phyloP scores from a whole-genome alignment of 345 rosid genomes.

The Citrus inodora region DNA sequence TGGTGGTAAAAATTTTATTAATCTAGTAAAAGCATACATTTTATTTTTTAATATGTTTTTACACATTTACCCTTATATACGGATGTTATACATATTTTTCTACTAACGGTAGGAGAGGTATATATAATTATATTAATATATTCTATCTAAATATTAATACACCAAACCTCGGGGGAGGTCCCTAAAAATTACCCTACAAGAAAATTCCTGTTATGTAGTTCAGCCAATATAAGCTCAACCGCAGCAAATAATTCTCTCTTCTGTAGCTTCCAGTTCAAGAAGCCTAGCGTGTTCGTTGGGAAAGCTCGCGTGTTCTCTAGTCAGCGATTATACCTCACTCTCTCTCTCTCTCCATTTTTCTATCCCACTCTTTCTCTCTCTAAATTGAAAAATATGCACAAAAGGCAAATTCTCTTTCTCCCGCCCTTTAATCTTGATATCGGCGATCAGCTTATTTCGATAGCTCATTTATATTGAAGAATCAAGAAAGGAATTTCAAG shows the following conservation, averaged over 20 bases:
- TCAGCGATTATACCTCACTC: conserved; percentile 8
- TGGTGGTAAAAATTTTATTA: too few relatives aligned
- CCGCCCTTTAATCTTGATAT: not conserved
- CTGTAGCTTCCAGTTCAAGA: conserved; percentile 14
- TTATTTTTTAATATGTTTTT: too few relatives aligned
- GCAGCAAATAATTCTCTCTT: not conserved
- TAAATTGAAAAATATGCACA: not conserved
- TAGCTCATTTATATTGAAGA: not conserved
- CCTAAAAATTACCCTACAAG: too few relatives aligned
- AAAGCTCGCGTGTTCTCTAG: conserved; percentile 15
- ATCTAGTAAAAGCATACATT: too few relatives aligned
- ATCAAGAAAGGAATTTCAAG: conserved; percentile 20
- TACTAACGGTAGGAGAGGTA: too few relatives aligned
- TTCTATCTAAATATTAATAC: too few relatives aligned
- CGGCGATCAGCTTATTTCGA: not conserved
- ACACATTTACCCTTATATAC: too few relatives aligned
- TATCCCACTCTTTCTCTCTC: too few relatives aligned
- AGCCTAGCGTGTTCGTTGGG: conserved; percentile 37
- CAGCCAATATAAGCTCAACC: not conserved
- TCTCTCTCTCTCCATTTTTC: not conserved
- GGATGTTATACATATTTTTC: too few relatives aligned
- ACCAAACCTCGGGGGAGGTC: too few relatives aligned
- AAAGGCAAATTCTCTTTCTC: not conserved
- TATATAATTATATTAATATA: too few relatives aligned
- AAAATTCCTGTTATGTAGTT: not conserved